phyloP scores from a whole-genome alignment of 2,329 filamentous ascomycete genomes.

The Curvularia sp. region DNA sequence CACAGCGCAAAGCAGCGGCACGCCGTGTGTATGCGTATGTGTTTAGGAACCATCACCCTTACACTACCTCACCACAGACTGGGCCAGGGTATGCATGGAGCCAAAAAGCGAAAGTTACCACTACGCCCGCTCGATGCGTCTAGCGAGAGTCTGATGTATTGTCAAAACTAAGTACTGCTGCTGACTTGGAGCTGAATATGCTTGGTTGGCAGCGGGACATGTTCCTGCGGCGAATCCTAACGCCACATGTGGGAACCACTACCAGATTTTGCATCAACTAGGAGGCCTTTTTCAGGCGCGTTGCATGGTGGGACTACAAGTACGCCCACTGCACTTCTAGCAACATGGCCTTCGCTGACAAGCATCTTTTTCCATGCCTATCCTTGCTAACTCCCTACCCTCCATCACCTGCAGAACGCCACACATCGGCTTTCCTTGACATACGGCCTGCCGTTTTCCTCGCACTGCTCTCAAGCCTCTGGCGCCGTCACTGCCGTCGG shows the following conservation, averaged over 20 bases:
- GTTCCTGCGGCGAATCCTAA: slow-evolving; percentile 42
- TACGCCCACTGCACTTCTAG: slow-evolving; percentile 36
- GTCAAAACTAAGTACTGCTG: slow-evolving; percentile 32
- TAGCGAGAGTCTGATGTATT: slow-evolving; percentile 28
- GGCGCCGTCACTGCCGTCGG: slow-evolving; percentile 42
- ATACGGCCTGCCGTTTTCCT: slow-evolving; percentile 46
- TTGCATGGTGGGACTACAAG: slow-evolving; percentile 46
- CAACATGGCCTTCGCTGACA: slow-evolving; percentile 43
- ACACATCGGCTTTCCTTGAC: slow-evolving; percentile 48
- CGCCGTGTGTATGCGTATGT: not conserved
- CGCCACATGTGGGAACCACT: slow-evolving; percentile 47
- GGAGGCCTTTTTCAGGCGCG: slow-evolving; percentile 40
- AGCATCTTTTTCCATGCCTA: slow-evolving; percentile 44
- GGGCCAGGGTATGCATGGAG: slow-evolving; percentile 5
- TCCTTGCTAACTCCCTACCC: slow-evolving; percentile 43
- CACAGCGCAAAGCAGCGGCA: slow-evolving; percentile 5
- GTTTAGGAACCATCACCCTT: not conserved
- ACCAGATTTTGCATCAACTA: slow-evolving; percentile 43
- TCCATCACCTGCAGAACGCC: slow-evolving; percentile 46
- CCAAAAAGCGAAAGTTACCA: slow-evolving; percentile 15
- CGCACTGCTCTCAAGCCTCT: slow-evolving; percentile 39
- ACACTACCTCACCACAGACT: not conserved
- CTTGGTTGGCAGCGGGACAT: slow-evolving; percentile 43
- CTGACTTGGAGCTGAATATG: slow-evolving; percentile 31
- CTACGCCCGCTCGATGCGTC: slow-evolving; percentile 21